Percentiles rank a stretch among this genome's conserved stretches.
phyloP scores from a whole-genome alignment of 352 stramenopile genomes.

The Phytopythium boreale region DNA sequence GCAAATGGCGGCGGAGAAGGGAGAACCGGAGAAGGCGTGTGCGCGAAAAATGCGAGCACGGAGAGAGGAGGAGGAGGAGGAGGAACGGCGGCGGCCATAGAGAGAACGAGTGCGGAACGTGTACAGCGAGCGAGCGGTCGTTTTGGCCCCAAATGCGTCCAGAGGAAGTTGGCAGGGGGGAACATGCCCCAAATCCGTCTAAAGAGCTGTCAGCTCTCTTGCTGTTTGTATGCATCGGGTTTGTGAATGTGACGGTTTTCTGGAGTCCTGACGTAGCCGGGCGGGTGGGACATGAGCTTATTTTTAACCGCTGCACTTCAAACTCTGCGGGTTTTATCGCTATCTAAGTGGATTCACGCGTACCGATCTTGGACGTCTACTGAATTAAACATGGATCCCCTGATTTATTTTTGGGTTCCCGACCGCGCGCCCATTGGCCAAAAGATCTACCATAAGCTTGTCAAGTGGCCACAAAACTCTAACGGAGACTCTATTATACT shows the following conservation, averaged over 20 bases:
- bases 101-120: too few relatives aligned
- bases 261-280: too few relatives aligned
- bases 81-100: too few relatives aligned
- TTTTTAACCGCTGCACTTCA: not conserved
- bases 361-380: not conserved
- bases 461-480: too few relatives aligned
- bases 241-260: not conserved
- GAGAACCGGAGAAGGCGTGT: not conserved
- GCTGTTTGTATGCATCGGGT: not conserved
- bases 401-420: constrained; percentile 3
- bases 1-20: not conserved
- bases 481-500: too few relatives aligned
- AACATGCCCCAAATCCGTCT: too few relatives aligned
- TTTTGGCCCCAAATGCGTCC: not conserved
- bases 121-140: not conserved
- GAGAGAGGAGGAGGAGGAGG: too few relatives aligned
- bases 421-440: not conserved
- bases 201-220: not conserved
- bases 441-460: not conserved
- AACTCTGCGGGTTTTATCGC: not conserved
- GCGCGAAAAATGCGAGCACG: not conserved
- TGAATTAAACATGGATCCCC: not conserved
- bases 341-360: constrained; percentile 12
- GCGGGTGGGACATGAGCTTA: not conserved
- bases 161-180: not conserved